Evolutionary conservation across 1,139 yeast genomes (phyloP).

Genomic region (Scheffersomyces illinoinensis): DNA sequence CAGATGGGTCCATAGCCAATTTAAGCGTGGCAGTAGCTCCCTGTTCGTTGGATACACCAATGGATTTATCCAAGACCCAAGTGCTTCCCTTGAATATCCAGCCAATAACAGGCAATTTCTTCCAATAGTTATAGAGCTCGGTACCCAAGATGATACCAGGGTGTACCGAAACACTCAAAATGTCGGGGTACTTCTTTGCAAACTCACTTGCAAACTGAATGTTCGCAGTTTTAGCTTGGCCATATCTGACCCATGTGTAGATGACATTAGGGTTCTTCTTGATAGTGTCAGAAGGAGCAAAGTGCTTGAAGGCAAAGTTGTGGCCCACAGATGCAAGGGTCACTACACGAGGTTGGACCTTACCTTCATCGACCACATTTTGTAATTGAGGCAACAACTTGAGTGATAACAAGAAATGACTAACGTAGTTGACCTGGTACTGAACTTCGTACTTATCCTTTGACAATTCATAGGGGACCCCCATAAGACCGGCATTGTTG

Average conservation of each 20-base stretch:
- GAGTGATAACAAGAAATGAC: constrained; percentile 36
- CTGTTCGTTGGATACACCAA: constrained; percentile 35
- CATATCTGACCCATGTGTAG: constrained; percentile 38
- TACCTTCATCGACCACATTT: constrained; percentile 17
- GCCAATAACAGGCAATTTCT: constrained; percentile 27
- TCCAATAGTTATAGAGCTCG: constrained; percentile 34
- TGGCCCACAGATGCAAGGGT: constrained; percentile 38
- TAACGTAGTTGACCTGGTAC: constrained; percentile 41
- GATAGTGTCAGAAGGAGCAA: constrained; percentile 25
- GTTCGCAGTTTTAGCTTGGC: constrained; percentile 32
- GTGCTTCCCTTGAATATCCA: constrained; percentile 17
- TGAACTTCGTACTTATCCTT: constrained; percentile 42
- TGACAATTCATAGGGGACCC: constrained; percentile 34
- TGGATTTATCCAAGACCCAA: constrained; percentile 12
- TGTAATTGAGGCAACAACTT: constrained; percentile 30
- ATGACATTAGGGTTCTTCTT: constrained; percentile 24
- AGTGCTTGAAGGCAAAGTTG: constrained; percentile 21
- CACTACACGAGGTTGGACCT: constrained; percentile 31
- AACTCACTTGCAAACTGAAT: constrained; percentile 33
- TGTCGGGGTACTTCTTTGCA: constrained; percentile 30
- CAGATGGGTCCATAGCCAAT: constrained; percentile 32
- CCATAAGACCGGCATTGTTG: constrained; percentile 48
- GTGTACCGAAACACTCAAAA: constrained; percentile 36
- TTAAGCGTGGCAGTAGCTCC: constrained; percentile 37
- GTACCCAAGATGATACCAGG: constrained; percentile 44